Evolutionary conservation across 2,329 filamentous ascomycete species (phyloP), one percentile per base, ranked within the genome.

Genomic region (Stagonosporopsis rhizophila): DNA sequence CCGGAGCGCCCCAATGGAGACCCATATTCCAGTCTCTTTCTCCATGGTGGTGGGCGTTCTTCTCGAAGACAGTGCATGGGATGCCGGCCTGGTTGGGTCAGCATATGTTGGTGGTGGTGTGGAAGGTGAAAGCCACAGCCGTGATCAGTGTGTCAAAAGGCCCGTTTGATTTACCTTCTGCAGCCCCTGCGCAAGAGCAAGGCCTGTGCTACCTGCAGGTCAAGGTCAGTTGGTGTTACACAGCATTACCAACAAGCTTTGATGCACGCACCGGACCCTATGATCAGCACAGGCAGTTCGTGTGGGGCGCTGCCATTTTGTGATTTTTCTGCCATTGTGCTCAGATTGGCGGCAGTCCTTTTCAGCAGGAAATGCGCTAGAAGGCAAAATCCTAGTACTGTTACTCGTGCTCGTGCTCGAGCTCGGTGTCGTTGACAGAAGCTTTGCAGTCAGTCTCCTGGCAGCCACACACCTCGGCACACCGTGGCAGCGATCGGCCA

Each of bases 21-120:
- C 85, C 88, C 53, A 89, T 75, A 3, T 85, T 87, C 87, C 86
- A 89, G 59, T 86, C 85, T 75, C 82, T 28, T 80, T 82, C 53
- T 71, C 75, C 38, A 35, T 63, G 58, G 30, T 82, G 75, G 37
- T 81, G 78, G 5, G 66, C 54, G 60, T 85, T 82, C 38, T 83
- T 83, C 71, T 88, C 85, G 64, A 83, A 87, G 39, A 87, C 80
- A 34, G 70, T 76, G 69, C 84, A 87, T 58, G 56, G 37, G 47
- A 76, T 69, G 6, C 69, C 69, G 17, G 68, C 69, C 74, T 77
- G 39, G 28, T 48, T 44, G 44, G 15, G 44, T 58, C 41, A 64
- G 62, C 23, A 52, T 44, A 22, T 45, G n/a, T n/a, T 34, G 6
- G 20, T 39, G 42, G 14, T 25, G 15, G 25, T 15, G 19, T 30